phyloP scores from a whole-genome alignment of 495 filamentous ascomycete genomes.

The Penicillium roqueforti region DNA sequence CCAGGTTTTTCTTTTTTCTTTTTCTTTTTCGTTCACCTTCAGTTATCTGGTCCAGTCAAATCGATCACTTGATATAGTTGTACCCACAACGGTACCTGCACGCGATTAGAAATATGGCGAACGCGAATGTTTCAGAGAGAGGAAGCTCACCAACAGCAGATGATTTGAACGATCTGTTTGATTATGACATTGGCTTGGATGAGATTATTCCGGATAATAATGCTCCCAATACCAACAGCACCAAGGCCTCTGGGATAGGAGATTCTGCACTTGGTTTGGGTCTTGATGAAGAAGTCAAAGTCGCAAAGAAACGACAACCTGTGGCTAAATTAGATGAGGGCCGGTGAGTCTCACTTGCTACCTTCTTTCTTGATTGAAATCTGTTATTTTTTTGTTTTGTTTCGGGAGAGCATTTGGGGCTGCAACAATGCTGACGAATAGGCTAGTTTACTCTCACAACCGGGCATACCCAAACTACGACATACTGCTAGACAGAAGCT shows the following conservation, averaged over 20 bases:
- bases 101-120: slow-evolving; percentile 1
- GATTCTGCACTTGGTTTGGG: slow-evolving; percentile 50
- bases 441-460: slow-evolving; percentile 66
- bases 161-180: slow-evolving; percentile 59
- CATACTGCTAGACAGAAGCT: slow-evolving; percentile 64
- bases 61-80: background rate
- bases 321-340: slow-evolving; percentile 82
- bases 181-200: slow-evolving; percentile 62
- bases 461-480: slow-evolving; percentile 79
- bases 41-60: background rate
- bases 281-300: slow-evolving; percentile 81
- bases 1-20: background rate
- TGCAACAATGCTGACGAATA: background rate
- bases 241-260: slow-evolving; percentile 28
- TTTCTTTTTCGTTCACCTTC: background rate
- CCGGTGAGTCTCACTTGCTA: slow-evolving; percentile 45
- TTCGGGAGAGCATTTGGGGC: background rate
- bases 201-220: slow-evolving; percentile 44
- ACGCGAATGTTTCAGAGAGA: slow-evolving; percentile 5
- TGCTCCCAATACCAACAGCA: slow-evolving; percentile 24
- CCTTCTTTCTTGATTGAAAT: background rate
- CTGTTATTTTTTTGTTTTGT: background rate
- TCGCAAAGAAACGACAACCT: slow-evolving; percentile 69
- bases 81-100: background rate
- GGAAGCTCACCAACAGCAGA: slow-evolving; percentile 20